A percentile compares a stretch with the other conserved stretches of the same genome.
Conservation (phyloP, 2,329 filamentous ascomycete species). For the Ophiostoma perfectum region DNA sequence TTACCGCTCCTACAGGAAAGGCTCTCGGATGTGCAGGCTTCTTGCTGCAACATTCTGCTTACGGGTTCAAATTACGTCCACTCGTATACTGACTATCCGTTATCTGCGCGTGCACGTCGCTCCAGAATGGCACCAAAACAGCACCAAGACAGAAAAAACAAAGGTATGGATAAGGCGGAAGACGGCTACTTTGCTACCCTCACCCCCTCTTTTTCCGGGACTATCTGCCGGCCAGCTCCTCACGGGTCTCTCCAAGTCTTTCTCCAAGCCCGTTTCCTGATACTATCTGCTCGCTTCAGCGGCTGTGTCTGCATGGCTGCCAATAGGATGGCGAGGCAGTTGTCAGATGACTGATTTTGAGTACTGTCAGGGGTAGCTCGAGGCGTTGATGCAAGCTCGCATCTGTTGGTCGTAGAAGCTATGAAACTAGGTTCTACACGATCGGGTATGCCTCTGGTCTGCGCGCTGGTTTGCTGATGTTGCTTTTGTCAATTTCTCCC, state of each 20-base stretch:
- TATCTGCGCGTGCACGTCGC: neutral
- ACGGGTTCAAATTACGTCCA: neutral
- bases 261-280: neutral
- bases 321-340: neutral
- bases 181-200: neutral
- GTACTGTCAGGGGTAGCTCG: constrained; percentile 1
- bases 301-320: neutral
- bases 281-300: neutral
- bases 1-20: neutral
- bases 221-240: constrained; percentile 1
- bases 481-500: neutral
- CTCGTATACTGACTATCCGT: neutral
- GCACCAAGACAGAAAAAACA: neutral
- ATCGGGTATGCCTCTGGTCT: neutral
- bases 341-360: constrained; percentile 14
- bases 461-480: neutral
- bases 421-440: neutral
- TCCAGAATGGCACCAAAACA: neutral
- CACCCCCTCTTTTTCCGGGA: constrained; percentile 12
- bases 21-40: constrained; percentile 7
- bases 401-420: neutral
- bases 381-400: neutral
- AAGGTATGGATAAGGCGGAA: neutral
- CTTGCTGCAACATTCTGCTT: neutral
- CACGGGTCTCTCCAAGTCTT: neutral